Conservation (phyloP, 257 asterid genomes). For the Vinca minor region DNA sequence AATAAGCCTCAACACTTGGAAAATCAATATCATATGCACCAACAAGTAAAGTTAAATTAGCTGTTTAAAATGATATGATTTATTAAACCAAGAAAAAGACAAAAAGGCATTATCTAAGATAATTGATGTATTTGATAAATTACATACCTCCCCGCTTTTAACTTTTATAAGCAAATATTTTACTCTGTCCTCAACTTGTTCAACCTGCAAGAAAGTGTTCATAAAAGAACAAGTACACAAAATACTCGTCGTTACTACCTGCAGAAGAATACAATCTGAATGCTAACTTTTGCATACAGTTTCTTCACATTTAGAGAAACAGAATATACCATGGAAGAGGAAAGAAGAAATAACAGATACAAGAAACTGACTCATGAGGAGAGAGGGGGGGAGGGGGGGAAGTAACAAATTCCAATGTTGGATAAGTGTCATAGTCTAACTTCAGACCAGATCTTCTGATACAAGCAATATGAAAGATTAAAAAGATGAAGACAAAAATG, state of each 20-base stretch:
- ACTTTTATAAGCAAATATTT: constrained; percentile 50
- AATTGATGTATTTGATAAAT: constrained; percentile 10
- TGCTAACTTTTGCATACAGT: background rate
- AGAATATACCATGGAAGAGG: background rate
- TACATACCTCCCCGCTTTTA: constrained; percentile 60
- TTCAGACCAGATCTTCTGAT: too few species aligned
- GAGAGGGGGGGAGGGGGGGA: background rate
- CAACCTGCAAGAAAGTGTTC: constrained; percentile 38
- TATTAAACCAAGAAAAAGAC: background rate
- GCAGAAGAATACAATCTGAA: background rate
- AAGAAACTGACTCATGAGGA: too few species aligned
- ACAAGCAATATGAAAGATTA: background rate
- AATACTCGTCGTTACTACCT: background rate
- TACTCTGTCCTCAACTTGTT: constrained; percentile 65
- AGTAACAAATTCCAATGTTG: background rate
- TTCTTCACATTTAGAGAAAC: background rate
- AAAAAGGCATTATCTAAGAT: constrained; percentile 2
- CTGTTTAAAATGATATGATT: too few species aligned
- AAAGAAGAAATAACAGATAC: background rate
- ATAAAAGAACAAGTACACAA: constrained; percentile 6
- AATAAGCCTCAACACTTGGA: background rate
- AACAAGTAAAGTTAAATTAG: background rate
- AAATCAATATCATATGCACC: background rate
- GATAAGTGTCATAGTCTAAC: too few species aligned
- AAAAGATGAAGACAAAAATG: background rate